Conservation (phyloP, 352 stramenopile species). For the Globisporangium yorkense region DNA sequence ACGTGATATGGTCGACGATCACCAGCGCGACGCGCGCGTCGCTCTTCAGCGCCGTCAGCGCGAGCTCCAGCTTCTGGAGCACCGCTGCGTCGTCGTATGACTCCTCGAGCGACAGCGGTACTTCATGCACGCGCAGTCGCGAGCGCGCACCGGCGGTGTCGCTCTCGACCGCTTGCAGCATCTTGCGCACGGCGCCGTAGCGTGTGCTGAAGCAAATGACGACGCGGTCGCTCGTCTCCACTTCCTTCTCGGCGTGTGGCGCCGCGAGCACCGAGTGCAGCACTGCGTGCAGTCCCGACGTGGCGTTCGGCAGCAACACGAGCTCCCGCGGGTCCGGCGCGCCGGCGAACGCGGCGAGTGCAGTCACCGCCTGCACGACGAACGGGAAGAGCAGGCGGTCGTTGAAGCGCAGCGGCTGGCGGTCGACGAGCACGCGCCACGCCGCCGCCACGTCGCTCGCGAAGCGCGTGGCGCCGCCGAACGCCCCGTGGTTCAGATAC, state of each 20-base stretch:
- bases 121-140: slow-evolving; percentile 39
- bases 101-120: slow-evolving; percentile 56
- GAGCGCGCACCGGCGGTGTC: not conserved
- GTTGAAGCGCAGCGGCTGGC: slow-evolving; percentile 89
- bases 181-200: slow-evolving; percentile 93
- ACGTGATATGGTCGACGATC: slow-evolving; percentile 92
- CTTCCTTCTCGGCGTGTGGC: not conserved
- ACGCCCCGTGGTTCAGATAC: slow-evolving; percentile 94
- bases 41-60: slow-evolving; percentile 19
- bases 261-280: slow-evolving; percentile 38
- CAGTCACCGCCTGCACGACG: slow-evolving; percentile 72
- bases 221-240: slow-evolving; percentile 17
- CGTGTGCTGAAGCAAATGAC: slow-evolving; percentile 76
- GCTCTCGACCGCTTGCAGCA: slow-evolving; percentile 49
- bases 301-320: slow-evolving; percentile 88
- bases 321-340: slow-evolving; percentile 43
- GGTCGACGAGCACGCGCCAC: slow-evolving; percentile 82
- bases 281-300: slow-evolving; percentile 86
- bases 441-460: slow-evolving; percentile 54
- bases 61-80: slow-evolving; percentile 26
- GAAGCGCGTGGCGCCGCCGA: slow-evolving; percentile 73
- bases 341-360: slow-evolving; percentile 66
- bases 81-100: slow-evolving; percentile 54
- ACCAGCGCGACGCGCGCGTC: slow-evolving; percentile 49
- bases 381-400: slow-evolving; percentile 90